Evolutionary conservation across 163 green algal species (phyloP).

Genomic region (Picocystis sp.): DNA sequence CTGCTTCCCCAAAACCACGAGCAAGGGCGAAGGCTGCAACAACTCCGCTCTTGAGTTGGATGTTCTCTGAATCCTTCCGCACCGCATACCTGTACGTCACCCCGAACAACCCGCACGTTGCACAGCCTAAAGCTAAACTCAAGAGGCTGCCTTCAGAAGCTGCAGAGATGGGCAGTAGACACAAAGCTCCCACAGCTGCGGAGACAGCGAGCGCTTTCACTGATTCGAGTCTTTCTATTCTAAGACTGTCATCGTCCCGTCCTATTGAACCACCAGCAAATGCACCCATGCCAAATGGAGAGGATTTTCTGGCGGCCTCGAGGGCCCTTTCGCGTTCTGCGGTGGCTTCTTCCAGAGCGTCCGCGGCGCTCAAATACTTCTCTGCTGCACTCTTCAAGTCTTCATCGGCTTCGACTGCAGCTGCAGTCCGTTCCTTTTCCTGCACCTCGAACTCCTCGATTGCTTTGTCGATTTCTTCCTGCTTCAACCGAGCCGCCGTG

Average conservation of each 20-base stretch:
- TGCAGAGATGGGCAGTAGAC: conserved; percentile 26
- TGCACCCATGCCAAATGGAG: no score
- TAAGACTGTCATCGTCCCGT: neutral
- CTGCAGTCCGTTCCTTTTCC: no score
- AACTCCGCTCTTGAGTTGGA: conserved; percentile 41
- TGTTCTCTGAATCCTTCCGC: conserved; percentile 21
- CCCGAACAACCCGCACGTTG: conserved; percentile 40
- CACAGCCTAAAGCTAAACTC: conserved; percentile 9
- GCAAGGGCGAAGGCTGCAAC: conserved; percentile 52
- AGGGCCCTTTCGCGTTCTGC: no score
- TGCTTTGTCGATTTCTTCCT: no score
- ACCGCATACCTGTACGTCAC: conserved; percentile 49
- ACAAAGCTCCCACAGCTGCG: conserved; percentile 21
- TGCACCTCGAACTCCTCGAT: no score
- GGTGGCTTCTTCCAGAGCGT: no score
- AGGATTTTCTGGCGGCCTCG: no score
- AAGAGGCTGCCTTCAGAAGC: conserved; percentile 15
- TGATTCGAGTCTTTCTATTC: conserved; percentile 36
- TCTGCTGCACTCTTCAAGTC: no score
- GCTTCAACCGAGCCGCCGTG: no score
- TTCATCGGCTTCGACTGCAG: no score
- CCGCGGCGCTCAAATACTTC: no score
- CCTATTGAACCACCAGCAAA: neutral
- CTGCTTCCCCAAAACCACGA: no score
- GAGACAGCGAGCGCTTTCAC: conserved; percentile 36